phyloP scores from a whole-genome alignment of 2,329 filamentous ascomycete species.

The Penicillium palitans region DNA sequence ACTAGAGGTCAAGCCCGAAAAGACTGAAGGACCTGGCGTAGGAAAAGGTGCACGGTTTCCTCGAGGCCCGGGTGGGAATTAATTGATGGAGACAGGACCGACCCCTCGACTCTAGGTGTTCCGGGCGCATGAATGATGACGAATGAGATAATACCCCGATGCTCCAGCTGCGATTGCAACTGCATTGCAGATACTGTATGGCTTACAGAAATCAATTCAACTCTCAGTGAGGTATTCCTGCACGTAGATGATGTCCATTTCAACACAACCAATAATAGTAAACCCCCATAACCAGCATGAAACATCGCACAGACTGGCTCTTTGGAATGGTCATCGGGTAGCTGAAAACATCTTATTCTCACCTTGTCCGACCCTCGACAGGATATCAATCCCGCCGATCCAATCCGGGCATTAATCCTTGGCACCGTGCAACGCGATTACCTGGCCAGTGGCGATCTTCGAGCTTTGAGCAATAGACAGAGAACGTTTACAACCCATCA shows the following conservation, averaged over 20 bases:
- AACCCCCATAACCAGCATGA: background rate
- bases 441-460: background rate
- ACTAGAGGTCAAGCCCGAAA: constrained; percentile 62
- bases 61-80: background rate
- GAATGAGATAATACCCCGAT: constrained; percentile 27
- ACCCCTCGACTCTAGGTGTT: background rate
- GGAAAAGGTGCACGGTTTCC: background rate
- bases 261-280: background rate
- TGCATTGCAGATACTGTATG: constrained; percentile 4
- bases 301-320: background rate
- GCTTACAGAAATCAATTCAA: constrained; percentile 5
- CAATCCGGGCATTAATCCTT: background rate
- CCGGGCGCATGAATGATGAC: constrained; percentile 15
- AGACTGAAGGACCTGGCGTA: constrained; percentile 12
- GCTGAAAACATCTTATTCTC: constrained; percentile 1
- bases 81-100: background rate
- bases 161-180: constrained; percentile 2
- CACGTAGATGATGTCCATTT: background rate
- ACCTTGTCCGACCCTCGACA: constrained; percentile 7
- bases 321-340: background rate
- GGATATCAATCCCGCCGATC: constrained; percentile 10
- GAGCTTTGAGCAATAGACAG: background rate
- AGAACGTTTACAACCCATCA: background rate
- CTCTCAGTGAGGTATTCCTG: background rate
- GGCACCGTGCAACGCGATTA: background rate